Evolutionary conservation across 345 rosid species (phyloP).

Genomic region (Sisymbrium altissimum): DNA sequence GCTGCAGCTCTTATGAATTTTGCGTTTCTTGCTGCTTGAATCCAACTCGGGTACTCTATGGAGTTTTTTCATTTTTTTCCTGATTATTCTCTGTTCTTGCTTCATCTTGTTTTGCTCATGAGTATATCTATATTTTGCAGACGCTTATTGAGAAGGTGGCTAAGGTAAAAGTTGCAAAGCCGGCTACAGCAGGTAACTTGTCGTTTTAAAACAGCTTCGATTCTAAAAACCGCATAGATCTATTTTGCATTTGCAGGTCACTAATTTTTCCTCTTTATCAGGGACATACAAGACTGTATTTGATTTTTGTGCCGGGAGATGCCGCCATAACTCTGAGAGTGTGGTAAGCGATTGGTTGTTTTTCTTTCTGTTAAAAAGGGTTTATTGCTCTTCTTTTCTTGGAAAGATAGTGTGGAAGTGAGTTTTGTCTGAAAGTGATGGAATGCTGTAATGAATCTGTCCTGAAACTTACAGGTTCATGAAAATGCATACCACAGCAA

Average conservation of each 20-base stretch:
- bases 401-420: neutral
- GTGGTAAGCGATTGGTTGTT: slow-evolving; percentile 55
- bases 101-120: neutral
- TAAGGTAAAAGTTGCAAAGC: slow-evolving; percentile 73
- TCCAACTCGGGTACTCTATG: slow-evolving; percentile 57
- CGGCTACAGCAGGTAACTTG: slow-evolving; percentile 71
- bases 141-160: slow-evolving; percentile 51
- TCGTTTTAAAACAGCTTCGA: neutral
- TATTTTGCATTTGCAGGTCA: slow-evolving; percentile 1
- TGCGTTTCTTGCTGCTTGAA: slow-evolving; percentile 90
- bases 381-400: neutral
- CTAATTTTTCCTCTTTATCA: slow-evolving; percentile 24
- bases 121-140: slow-evolving; percentile 41
- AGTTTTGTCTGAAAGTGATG: neutral
- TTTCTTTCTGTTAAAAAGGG: neutral
- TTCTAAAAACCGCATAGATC: neutral
- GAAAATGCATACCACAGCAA: slow-evolving; percentile 91
- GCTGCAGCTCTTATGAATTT: slow-evolving; percentile 83
- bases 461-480: slow-evolving; percentile 61
- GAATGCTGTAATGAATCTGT: neutral
- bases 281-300: slow-evolving; percentile 72
- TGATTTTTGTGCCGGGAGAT: slow-evolving; percentile 92
- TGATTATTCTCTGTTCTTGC: slow-evolving; percentile 15
- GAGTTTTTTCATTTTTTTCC: slow-evolving; percentile 6
- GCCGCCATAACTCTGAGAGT: slow-evolving; percentile 92